Base-by-base conservation (phyloP, 2,329 filamentous ascomycete genomes). In the Myriosclerotinia duriaeana region DNA sequence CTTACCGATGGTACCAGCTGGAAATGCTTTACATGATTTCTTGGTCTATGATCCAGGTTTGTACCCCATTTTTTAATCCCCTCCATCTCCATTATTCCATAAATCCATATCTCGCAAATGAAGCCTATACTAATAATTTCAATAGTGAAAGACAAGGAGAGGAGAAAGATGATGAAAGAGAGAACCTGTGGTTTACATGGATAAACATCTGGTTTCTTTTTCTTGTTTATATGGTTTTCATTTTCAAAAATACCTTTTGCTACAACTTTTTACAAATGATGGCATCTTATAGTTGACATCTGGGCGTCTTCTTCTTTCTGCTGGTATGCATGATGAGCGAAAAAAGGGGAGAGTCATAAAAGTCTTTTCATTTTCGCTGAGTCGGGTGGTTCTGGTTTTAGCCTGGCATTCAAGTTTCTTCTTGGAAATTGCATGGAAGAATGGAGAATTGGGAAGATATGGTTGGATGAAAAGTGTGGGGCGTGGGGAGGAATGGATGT, bases 1-100 rank as follows among this genome's bases (percentile, higher is more conserved):
- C n/a, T 81, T 98, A 75, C 95, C 95, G 48, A 98, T 98, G 95
- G 95, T 99, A 56, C 94, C 94, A 4, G 89, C 87, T 50, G 95
- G 95, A 48, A 89, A 86, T 69, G 94, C 85, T 68, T 83, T 99
- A 74, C 92, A 98, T 77, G 95, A 98, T 79, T 97, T 98, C 80
- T 83, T 98, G 76, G 85, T 93, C 22, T 97, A 92, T 79, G 92
- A 96, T 78, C 84, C 87, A 81, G 85, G 87, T 89, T 83, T 78
- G 87, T 56, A 42, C 14, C 52, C 71, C 15, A 48, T 74, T 42
- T 56, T 78, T 40, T 5, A 50, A 15, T 26, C 34, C 58, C 15
- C 26, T 20, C 6, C 17, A 26, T 54, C 50, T 52, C 36, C 20
- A 7, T 50, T 14, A 26, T 0, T 5, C 30, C 9, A 26, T 5